Conservation (phyloP, 495 filamentous ascomycete species). For the Clohesyomyces aquaticus region DNA sequence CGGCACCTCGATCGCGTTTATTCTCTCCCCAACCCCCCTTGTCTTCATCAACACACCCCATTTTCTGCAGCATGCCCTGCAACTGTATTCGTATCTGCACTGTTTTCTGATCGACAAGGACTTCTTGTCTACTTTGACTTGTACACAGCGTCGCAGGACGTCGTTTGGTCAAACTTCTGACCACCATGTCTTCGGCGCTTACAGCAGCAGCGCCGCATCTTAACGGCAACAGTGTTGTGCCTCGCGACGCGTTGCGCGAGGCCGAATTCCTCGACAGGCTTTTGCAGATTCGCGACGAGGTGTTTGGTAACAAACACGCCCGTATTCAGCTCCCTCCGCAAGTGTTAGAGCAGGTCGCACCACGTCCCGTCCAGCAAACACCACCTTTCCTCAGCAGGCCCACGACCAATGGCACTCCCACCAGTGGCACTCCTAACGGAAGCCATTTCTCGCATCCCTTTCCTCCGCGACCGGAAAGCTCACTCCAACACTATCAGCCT, state of each 20-base stretch:
- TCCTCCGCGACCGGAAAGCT: conserved; percentile 30
- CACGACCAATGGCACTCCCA: conserved; percentile 38
- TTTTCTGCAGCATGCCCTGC: conserved; percentile 5
- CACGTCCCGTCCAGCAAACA: conserved; percentile 35
- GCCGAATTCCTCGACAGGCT: conserved; percentile 67
- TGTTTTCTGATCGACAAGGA: conserved; percentile 12
- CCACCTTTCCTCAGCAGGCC: conserved; percentile 21
- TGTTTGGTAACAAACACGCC: conserved; percentile 74
- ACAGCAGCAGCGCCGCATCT: conserved; percentile 31
- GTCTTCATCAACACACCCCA: conserved; percentile 2
- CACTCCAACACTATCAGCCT: conserved; percentile 31
- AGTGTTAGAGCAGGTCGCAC: conserved; percentile 57
- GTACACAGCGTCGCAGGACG: background rate
- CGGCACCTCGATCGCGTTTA: background rate
- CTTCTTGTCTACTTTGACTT: conserved; percentile 1
- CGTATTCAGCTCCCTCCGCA: conserved; percentile 69
- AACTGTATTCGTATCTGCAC: conserved; percentile 13
- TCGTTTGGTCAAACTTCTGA: background rate
- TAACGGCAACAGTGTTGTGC: conserved; percentile 39
- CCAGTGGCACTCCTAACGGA: conserved; percentile 35
- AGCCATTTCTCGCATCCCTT: conserved; percentile 12
- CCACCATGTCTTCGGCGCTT: conserved; percentile 30
- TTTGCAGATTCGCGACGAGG: conserved; percentile 71
- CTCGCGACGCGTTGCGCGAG: conserved; percentile 36
- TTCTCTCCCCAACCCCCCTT: conserved; percentile 23